Base-by-base conservation (phyloP, 2,329 filamentous ascomycete species). In the Aspergillus sp. region DNA sequence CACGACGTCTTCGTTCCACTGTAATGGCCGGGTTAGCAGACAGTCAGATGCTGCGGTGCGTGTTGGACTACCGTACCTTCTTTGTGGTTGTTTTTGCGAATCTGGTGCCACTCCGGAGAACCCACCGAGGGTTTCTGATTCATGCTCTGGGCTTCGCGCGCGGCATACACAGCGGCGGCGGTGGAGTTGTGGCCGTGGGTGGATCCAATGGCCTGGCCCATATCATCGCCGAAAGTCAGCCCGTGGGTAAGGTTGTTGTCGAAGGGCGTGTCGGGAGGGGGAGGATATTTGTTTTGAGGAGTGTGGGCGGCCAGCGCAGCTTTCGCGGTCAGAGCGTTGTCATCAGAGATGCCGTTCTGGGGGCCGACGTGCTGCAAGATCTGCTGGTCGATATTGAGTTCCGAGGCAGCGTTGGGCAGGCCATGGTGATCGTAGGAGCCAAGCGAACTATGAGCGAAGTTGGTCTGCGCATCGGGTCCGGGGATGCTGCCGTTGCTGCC, bases 11-110 rank as follows among this genome's bases (percentile, higher is more conserved):
- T 61, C 95, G 92, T 79, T 99, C 95, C 63, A 99, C 95, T 98
- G 16, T 7, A 14, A 50, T 39, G 42, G 5, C 26, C 68, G 66
- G 6, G 52, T 67, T 61, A 67, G 76, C 12, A 36, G 3, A 20
- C 18, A 16, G n/a, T 73, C 68, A 62, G 52, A 20, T 10, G 55
- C 18, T 14, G 52, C 46, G 14, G 32, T 32, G 7, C 16, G 26
- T 42, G 36, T 14, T 6, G 14, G 16, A 7, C 11, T 22, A 7
- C 51, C 85, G 71, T 78, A 95, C 94, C 95, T 84, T 98, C 94
- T 85, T 99, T 99, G 80, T 99, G 95, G 65, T 98, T 99, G 71
- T 98, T 94, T 74, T 96, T 95, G 63, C 95, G 87, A 69, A 96
- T 88, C 75, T 96, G 96, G 76, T 99, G 95, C 95, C 95, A 99